Conservation (phyloP, 495 filamentous ascomycete genomes). For the Penicilliopsis zonata region DNA sequence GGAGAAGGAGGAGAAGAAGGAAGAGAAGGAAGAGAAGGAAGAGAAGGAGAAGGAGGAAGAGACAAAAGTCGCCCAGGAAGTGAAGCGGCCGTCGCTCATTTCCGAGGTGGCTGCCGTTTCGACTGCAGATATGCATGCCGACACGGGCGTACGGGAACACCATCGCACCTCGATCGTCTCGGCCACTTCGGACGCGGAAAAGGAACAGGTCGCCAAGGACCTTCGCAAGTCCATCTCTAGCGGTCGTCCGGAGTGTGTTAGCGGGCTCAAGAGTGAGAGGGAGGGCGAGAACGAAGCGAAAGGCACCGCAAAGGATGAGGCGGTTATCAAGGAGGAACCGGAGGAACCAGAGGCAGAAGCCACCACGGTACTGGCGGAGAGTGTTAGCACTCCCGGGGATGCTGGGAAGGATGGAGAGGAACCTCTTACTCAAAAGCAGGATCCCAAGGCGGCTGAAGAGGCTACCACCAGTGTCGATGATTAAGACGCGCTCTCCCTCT, state of each 20-base stretch:
- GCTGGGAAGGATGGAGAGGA: slow-evolving; percentile 8
- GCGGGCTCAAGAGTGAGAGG: slow-evolving; percentile 16
- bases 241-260: slow-evolving; percentile 10
- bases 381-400: slow-evolving; percentile 4
- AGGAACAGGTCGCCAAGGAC: slow-evolving; percentile 24
- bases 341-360: slow-evolving; percentile 9
- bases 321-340: slow-evolving; percentile 21
- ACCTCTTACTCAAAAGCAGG: slow-evolving; percentile 1
- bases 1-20: slow-evolving; percentile 4
- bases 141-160: slow-evolving; percentile 29
- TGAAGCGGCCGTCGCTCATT: slow-evolving; percentile 24
- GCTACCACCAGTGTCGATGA: not conserved
- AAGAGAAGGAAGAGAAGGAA: too few relatives aligned
- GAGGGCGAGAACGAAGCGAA: slow-evolving; percentile 9
- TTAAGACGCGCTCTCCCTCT: not conserved
- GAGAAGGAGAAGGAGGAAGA: not conserved
- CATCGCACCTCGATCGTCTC: slow-evolving; percentile 34
- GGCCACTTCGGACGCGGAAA: slow-evolving; percentile 20
- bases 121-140: slow-evolving; percentile 31
- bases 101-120: slow-evolving; percentile 32
- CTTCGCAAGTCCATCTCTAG: slow-evolving; percentile 27
- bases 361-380: slow-evolving; percentile 3
- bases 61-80: too few relatives aligned
- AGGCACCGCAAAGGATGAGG: slow-evolving; percentile 11
- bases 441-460: slow-evolving; percentile 1